Percentiles rank a stretch among this genome's conserved stretches.
Evolutionary conservation across 805 yeast genomes (phyloP).

Genomic region (Saccharomycopsis babjevae): DNA sequence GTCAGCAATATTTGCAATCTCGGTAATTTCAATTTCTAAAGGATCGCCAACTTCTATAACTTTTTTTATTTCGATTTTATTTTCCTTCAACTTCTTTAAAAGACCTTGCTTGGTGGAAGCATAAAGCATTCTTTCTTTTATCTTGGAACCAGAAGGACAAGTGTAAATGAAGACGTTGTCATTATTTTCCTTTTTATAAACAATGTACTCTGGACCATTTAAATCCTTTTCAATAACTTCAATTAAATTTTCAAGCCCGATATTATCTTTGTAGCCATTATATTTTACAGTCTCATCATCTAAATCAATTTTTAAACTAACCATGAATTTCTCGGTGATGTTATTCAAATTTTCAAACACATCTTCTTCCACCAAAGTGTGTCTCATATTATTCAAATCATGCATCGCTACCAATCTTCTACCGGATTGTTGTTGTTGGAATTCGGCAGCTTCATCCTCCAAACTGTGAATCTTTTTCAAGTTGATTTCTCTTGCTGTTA

Average conservation of each 20-base stretch:
- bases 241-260: constrained; percentile 25
- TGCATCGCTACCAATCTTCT: constrained; percentile 20
- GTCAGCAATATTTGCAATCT: constrained; percentile 50
- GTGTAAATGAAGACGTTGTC: constrained; percentile 59
- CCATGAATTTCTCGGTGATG: constrained; percentile 21
- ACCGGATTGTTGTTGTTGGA: constrained; percentile 18
- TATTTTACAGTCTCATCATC: constrained; percentile 38
- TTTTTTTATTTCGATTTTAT: constrained; percentile 32
- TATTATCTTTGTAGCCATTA: constrained; percentile 22
- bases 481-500: constrained; percentile 50
- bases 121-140: constrained; percentile 84
- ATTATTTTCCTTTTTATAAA: constrained; percentile 34
- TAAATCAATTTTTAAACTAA: constrained; percentile 43
- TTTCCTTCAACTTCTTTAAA: constrained; percentile 36
- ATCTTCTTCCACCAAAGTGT: constrained; percentile 23
- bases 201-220: constrained; percentile 47
- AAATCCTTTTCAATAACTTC: constrained; percentile 23
- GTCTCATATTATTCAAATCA: constrained; percentile 8
- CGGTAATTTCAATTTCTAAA: constrained; percentile 51
- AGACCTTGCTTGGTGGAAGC: constrained; percentile 71
- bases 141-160: constrained; percentile 85
- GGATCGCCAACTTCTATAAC: constrained; percentile 65
- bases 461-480: constrained; percentile 32
- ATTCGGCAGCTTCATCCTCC: constrained; percentile 30
- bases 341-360: constrained; percentile 16